Evolutionary conservation across 768 basidiomycete genomes (phyloP).

Genomic region (Lyophyllum semitale): DNA sequence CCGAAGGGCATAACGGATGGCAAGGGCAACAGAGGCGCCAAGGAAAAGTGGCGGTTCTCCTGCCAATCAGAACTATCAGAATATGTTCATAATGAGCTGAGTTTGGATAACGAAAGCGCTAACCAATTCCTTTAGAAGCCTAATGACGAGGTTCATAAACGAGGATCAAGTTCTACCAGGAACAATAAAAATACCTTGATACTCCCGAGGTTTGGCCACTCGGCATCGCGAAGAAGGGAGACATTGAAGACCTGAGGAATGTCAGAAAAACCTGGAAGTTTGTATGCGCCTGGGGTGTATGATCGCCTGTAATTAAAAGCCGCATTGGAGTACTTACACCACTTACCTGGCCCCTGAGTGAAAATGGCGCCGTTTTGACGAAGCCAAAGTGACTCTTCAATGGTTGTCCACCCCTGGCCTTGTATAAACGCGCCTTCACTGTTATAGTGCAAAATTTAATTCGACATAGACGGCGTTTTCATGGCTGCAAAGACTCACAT

Average conservation of each 20-base stretch:
- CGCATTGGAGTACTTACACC: no score
- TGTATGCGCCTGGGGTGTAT: slow-evolving; percentile 13
- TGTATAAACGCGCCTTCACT: slow-evolving; percentile 18
- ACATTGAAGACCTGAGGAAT: slow-evolving; percentile 18
- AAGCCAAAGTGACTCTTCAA: slow-evolving; percentile 19
- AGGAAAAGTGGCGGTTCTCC: slow-evolving; percentile 19
- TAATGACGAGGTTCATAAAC: neutral
- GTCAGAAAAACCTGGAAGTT: slow-evolving; percentile 18
- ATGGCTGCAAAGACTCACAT: slow-evolving; percentile 1
- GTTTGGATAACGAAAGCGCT: neutral
- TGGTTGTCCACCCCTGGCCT: slow-evolving; percentile 19
- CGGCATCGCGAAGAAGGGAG: slow-evolving; percentile 17
- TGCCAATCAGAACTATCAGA: neutral
- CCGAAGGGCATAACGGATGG: slow-evolving; percentile 14
- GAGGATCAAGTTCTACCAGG: neutral
- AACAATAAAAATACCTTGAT: slow-evolving; percentile 9
- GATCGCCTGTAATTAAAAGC: neutral
- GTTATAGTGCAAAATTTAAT: neutral
- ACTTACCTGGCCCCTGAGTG: slow-evolving; percentile 14
- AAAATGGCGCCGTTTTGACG: slow-evolving; percentile 18
- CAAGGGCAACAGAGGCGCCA: slow-evolving; percentile 15
- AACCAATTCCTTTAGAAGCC: slow-evolving; percentile 17
- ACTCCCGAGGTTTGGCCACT: slow-evolving; percentile 15
- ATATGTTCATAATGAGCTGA: neutral
- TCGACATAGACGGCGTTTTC: neutral